Evolutionary conservation across 352 stramenopile species (phyloP), one percentile per base, ranked within the genome.

Genomic region (Nothophytophthora sp.): DNA sequence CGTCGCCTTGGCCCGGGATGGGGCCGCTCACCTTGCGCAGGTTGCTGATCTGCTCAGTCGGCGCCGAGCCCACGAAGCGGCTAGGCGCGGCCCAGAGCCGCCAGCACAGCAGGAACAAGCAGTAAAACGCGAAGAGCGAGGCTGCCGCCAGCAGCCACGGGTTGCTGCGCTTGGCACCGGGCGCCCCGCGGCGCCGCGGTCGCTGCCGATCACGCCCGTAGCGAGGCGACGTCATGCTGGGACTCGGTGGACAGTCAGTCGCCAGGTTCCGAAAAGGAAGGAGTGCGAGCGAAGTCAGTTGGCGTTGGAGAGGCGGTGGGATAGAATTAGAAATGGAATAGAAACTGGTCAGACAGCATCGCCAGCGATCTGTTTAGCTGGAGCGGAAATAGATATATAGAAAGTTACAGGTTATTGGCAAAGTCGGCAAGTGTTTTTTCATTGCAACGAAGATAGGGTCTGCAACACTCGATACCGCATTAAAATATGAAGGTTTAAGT

Each of bases 21-120:
- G 43, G 37, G 33, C 56, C 48, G 32, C 46, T 68, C 18, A 52
- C 47, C 24, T 68, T 62, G 25, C 60, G 53, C 34, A 73, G 49
- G 33, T 68, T 69, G 33, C 49, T 73, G 49, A 73, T 34, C 53
- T 68, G 58, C 20, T 67, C 30, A 12, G 62, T 67, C 19, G 49
- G 41, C 2, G 49, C 50, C 0, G 36, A 56, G 16, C 50, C 51
- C 37, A 59, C 36, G 15, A 58, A n/a, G n/a, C n/a, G 34, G 29
- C 50, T 44, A 10, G 51, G 41, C 16, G 58, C 18, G 46, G 47
- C 32, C 27, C 57, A 58, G 33, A 66, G 55, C 2, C 46, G 35
- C 66, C 64, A 63, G 9, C 39, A 35, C 22, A 59, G 10, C 4
- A 76, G 46, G 48, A 70, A 70, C 11, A 66, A 11, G 28, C 67